phyloP scores from a whole-genome alignment of 2,329 filamentous ascomycete species.

The Cercospora brassicicola region DNA sequence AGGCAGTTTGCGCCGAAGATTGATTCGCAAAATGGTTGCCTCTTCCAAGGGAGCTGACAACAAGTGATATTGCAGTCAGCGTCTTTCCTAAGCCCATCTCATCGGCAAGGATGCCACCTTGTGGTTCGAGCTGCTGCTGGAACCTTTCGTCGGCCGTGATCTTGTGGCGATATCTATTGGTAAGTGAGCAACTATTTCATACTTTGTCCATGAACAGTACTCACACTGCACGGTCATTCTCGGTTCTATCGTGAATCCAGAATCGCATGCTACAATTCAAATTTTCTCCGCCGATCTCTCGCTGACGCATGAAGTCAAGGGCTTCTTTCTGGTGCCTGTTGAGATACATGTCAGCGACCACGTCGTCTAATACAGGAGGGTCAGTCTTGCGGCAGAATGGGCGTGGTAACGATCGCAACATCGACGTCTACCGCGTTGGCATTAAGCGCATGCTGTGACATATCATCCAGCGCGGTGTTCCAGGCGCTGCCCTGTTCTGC shows the following conservation, averaged over 20 bases:
- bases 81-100: neutral
- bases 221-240: neutral
- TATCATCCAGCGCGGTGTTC: neutral
- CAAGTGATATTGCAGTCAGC: neutral
- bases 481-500: neutral
- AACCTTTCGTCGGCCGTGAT: neutral
- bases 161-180: neutral
- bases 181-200: neutral
- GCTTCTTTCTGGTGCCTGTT: neutral
- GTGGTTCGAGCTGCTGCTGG: neutral
- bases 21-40: neutral
- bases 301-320: neutral
- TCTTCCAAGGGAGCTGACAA: neutral
- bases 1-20: fast-evolving
- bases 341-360: too few species aligned
- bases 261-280: neutral
- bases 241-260: neutral
- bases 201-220: neutral
- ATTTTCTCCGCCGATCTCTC: neutral
- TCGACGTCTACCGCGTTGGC: neutral
- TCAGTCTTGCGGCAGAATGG: neutral
- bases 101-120: neutral
- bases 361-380: too few species aligned
- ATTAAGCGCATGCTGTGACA: neutral
- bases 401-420: neutral